phyloP scores from a whole-genome alignment of 345 rosid genomes.

The Salix viminalis region DNA sequence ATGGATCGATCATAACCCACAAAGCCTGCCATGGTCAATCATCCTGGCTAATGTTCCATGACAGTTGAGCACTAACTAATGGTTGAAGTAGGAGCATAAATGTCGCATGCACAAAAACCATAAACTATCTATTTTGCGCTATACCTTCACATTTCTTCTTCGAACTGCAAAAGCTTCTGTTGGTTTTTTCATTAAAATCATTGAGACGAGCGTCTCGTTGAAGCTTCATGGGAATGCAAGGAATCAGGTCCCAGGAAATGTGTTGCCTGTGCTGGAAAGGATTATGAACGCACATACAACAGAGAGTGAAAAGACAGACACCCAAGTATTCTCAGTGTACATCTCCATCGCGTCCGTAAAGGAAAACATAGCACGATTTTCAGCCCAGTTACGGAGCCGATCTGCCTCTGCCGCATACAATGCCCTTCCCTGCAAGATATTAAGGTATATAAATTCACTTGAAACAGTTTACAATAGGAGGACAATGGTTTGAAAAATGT shows the following conservation, averaged over 20 bases:
- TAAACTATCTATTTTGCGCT: background rate
- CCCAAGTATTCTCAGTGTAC: conserved; percentile 87
- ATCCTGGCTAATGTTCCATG: background rate
- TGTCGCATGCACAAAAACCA: background rate
- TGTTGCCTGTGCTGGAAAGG: conserved; percentile 52
- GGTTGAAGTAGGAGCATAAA: background rate
- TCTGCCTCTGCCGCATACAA: conserved; percentile 90
- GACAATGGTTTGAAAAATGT: too few species aligned
- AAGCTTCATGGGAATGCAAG: background rate
- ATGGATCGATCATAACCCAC: background rate
- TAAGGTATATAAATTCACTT: background rate
- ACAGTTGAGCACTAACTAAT: conserved; percentile 6
- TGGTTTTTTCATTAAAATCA: background rate
- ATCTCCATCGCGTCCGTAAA: conserved; percentile 92
- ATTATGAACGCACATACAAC: conserved; percentile 93
- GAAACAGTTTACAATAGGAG: too few species aligned
- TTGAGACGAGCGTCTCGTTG: background rate
- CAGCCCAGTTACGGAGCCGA: conserved; percentile 85
- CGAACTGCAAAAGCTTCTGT: background rate
- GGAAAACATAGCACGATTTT: conserved; percentile 72
- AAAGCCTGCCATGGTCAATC: background rate
- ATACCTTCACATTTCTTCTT: background rate
- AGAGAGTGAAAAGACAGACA: conserved; percentile 87
- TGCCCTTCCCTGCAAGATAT: conserved; percentile 61
- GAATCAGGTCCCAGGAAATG: conserved; percentile 56